A percentile compares a stretch with the other conserved stretches of the same genome.
Conservation (phyloP, 495 filamentous ascomycete species). For the Hyphodiscus hymeniophilus region DNA sequence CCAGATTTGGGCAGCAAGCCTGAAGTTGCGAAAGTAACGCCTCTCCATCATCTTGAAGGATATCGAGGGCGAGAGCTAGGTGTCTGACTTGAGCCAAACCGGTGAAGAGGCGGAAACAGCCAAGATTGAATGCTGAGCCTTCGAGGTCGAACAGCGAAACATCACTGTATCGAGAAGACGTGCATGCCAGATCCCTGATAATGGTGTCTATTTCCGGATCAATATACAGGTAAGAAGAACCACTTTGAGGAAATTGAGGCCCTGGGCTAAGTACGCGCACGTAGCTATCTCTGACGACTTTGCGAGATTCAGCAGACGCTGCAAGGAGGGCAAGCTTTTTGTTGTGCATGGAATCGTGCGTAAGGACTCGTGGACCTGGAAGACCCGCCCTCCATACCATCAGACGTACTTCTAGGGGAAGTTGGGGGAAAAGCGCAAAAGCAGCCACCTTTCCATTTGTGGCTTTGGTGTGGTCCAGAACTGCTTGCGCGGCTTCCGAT, state of each 20-base stretch:
- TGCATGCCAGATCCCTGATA: not conserved
- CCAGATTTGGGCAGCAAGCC: conserved; percentile 3
- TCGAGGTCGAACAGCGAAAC: conserved; percentile 3
- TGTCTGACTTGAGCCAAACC: conserved; percentile 1
- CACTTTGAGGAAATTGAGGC: not conserved
- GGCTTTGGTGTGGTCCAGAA: not conserved
- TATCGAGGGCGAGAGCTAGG: conserved; percentile 3
- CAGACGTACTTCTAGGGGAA: conserved; percentile 8
- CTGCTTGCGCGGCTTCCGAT: not conserved
- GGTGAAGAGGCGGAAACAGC: not conserved
- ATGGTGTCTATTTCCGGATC: conserved; percentile 2
- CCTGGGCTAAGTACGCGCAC: not conserved
- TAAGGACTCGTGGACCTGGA: conserved; percentile 4
- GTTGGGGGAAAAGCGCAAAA: not conserved
- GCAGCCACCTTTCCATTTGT: not conserved
- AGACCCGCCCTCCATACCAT: conserved; percentile 1
- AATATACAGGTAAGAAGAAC: not conserved
- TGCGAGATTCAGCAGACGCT: conserved; percentile 5
- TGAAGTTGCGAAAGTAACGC: conserved; percentile 1
- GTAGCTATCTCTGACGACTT: not conserved
- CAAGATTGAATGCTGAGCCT: conserved; percentile 1
- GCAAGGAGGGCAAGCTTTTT: not conserved
- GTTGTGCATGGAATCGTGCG: conserved; percentile 6
- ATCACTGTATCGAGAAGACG: not conserved
- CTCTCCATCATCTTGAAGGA: conserved; percentile 5